phyloP scores from a whole-genome alignment of 495 filamentous ascomycete genomes.

The Penicillium desertorum region DNA sequence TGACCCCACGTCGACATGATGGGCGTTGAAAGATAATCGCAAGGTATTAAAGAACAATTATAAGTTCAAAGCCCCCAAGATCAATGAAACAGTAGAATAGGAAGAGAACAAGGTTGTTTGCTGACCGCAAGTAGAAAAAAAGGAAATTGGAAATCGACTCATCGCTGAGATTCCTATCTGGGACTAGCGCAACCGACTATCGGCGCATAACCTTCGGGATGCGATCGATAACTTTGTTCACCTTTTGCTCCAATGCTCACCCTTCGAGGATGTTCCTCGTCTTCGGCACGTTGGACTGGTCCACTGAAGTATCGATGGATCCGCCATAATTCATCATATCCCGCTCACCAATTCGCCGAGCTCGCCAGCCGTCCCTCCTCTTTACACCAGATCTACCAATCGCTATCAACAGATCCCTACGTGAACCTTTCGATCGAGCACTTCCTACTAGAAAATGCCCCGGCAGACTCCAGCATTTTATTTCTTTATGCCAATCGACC shows the following conservation, averaged over 20 bases:
- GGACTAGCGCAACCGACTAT: constrained; percentile 37
- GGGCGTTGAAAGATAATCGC: constrained; percentile 10
- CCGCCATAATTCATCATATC: constrained; percentile 39
- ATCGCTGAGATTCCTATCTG: constrained; percentile 29
- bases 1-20: constrained; percentile 90
- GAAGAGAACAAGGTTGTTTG: not conserved
- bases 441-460: constrained; percentile 72
- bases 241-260: constrained; percentile 26
- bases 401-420: constrained; percentile 70
- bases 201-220: constrained; percentile 19
- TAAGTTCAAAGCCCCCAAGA: not conserved
- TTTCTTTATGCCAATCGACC: constrained; percentile 87
- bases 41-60: not conserved
- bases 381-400: constrained; percentile 75
- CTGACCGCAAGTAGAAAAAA: constrained; percentile 16
- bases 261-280: constrained; percentile 16
- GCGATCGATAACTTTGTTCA: constrained; percentile 10
- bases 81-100: constrained; percentile 7
- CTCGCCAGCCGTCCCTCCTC: constrained; percentile 41
- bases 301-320: constrained; percentile 7
- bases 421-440: constrained; percentile 96
- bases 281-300: not conserved
- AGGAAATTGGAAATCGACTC: constrained; percentile 25
- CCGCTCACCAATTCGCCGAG: constrained; percentile 42
- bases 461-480: constrained; percentile 67